phyloP scores from a whole-genome alignment of 176 grass and related monocot genomes.

The Otatea glauca region DNA sequence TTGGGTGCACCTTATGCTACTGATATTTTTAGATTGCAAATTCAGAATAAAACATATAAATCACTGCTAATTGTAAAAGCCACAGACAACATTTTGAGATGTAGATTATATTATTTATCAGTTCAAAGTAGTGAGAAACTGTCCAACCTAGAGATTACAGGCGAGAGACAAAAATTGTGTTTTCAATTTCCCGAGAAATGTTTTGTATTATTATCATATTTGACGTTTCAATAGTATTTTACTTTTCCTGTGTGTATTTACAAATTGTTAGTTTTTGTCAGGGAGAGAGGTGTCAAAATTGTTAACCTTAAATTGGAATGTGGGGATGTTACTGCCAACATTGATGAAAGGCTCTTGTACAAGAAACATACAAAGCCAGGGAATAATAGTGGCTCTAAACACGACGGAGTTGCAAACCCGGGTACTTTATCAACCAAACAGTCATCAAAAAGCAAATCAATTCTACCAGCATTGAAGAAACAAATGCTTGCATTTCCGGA shows the following conservation, averaged over 20 bases:
- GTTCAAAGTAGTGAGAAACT: constrained; percentile 12
- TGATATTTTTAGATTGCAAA: constrained; percentile 22
- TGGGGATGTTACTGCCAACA: constrained; percentile 69
- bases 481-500: constrained; percentile 79
- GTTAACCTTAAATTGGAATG: constrained; percentile 82
- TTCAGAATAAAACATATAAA: constrained; percentile 10
- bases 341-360: constrained; percentile 73
- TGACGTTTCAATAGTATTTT: constrained; percentile 29
- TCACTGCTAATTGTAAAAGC: neutral
- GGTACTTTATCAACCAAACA: constrained; percentile 51
- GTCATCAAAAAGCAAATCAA: constrained; percentile 63
- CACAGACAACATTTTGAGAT: constrained; percentile 23
- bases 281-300: constrained; percentile 92
- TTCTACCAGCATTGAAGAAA: constrained; percentile 74
- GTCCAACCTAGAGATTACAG: constrained; percentile 8
- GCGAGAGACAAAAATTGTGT: neutral
- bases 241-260: constrained; percentile 33
- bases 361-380: constrained; percentile 57
- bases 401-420: constrained; percentile 42
- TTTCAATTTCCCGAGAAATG: constrained; percentile 16
- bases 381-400: constrained; percentile 31
- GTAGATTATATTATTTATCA: constrained; percentile 4
- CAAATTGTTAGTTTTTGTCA: constrained; percentile 53
- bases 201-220: constrained; percentile 30
- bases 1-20: constrained; percentile 24